Evolutionary conservation across 2,329 filamentous ascomycete species (phyloP).

Genomic region (Aureobasidium sp.): DNA sequence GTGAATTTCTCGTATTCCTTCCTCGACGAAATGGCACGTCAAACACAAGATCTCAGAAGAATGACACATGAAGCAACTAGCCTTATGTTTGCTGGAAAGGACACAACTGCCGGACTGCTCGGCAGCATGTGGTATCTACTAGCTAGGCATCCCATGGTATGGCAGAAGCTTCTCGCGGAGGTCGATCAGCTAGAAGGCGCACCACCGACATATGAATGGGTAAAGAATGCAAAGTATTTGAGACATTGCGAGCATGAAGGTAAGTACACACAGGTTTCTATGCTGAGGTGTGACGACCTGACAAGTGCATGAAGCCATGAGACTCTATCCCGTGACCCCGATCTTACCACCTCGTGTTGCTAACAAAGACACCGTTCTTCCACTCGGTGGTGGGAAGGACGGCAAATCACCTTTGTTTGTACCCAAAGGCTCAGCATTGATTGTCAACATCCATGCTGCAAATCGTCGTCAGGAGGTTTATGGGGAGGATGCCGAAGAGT

Average conservation of each 20-base stretch:
- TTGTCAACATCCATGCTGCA: constrained; percentile 27
- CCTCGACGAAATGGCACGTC: constrained; percentile 46
- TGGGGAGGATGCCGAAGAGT: constrained; percentile 32
- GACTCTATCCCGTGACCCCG: constrained; percentile 69
- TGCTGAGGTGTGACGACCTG: neutral
- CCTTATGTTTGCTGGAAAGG: constrained; percentile 43
- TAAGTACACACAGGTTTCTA: constrained; percentile 15
- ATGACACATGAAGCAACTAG: constrained; percentile 37
- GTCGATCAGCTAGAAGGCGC: constrained; percentile 19
- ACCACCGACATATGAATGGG: constrained; percentile 32
- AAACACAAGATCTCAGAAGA: constrained; percentile 33
- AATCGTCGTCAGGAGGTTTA: constrained; percentile 31
- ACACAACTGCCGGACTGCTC: constrained; percentile 42
- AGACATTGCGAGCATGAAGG: constrained; percentile 55
- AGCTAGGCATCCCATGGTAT: constrained; percentile 17
- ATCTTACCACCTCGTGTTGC: constrained; percentile 52
- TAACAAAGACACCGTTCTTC: constrained; percentile 64
- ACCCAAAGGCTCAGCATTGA: constrained; percentile 22
- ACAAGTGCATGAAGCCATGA: constrained; percentile 66
- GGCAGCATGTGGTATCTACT: constrained; percentile 30
- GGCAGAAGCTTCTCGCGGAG: constrained; percentile 18
- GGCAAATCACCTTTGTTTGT: constrained; percentile 46
- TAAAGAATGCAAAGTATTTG: constrained; percentile 23
- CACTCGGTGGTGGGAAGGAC: constrained; percentile 49
- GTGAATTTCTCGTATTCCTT: constrained; percentile 41